Evolutionary conservation across 139 green algal genomes (phyloP).

Genomic region (Chlamydomonas incerta): DNA sequence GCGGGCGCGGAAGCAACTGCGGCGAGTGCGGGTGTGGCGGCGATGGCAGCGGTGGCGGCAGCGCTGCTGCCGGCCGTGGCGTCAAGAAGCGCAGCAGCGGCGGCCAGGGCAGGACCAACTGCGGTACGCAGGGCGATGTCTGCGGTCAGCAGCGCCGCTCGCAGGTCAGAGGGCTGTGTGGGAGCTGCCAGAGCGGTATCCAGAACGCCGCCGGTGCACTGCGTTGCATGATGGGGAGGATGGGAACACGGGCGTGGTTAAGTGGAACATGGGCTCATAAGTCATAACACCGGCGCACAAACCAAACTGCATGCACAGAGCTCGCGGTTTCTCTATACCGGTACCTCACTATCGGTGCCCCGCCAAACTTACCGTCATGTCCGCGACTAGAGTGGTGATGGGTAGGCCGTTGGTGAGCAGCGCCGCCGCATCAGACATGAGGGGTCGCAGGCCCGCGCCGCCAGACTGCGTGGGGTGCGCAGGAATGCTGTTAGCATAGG

Average conservation of each 20-base stretch:
- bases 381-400: background rate
- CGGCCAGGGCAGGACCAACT: background rate
- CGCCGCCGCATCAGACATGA: background rate
- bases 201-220: background rate
- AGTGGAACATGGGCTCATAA: too few species aligned
- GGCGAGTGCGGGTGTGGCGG: background rate
- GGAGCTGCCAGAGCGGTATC: background rate
- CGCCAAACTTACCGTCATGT: background rate
- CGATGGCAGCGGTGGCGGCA: background rate
- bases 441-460: background rate
- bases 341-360: too few species aligned
- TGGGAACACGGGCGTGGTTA: background rate
- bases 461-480: too few species aligned
- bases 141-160: background rate
- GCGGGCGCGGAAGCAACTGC: background rate
- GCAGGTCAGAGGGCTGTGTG: background rate
- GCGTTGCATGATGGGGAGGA: background rate
- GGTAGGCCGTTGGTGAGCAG: background rate
- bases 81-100: background rate
- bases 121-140: background rate
- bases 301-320: too few species aligned
- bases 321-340: too few species aligned
- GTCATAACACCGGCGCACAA: too few species aligned
- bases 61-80: background rate
- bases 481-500: too few species aligned